Percentiles rank a stretch among this genome's conserved stretches.
These are phyloP conservation scores for Mycena metata DNA, from an alignment of 768 basidiomycete genomes.

Conservation along the genomic window DNA sequence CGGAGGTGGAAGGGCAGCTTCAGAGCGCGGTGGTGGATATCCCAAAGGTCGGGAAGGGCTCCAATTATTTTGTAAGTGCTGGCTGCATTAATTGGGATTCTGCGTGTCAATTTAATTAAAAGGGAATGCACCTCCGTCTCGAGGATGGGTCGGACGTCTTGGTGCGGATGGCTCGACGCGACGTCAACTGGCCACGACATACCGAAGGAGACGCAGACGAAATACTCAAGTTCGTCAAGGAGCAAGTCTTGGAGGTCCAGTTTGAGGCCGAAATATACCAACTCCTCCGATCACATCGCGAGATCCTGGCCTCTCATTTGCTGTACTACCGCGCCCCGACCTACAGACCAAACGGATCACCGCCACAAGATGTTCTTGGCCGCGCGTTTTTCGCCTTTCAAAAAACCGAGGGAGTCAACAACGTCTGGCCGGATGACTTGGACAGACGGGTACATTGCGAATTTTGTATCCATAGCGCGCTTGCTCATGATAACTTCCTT, in stretches of 20 bases:
- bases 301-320: slow-evolving; percentile 12
- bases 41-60: slow-evolving; percentile 25
- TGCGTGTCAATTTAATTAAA: background rate
- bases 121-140: slow-evolving; percentile 31
- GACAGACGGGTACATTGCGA: slow-evolving; percentile 6
- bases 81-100: background rate
- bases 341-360: background rate
- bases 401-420: slow-evolving; percentile 21
- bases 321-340: slow-evolving; percentile 18
- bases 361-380: slow-evolving; percentile 13
- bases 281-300: slow-evolving; percentile 7
- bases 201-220: background rate
- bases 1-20: slow-evolving; percentile 19
- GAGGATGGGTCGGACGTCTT: slow-evolving; percentile 11
- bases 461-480: background rate
- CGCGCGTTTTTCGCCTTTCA: slow-evolving; percentile 30
- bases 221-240: background rate
- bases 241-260: slow-evolving; percentile 20
- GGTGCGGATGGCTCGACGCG: slow-evolving; percentile 18
- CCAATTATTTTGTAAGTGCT: slow-evolving; percentile 30
- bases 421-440: slow-evolving; percentile 27
- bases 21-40: slow-evolving; percentile 19
- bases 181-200: slow-evolving; percentile 26
- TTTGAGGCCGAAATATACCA: slow-evolving; percentile 26
- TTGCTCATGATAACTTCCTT: background rate